Conservation (phyloP, 352 stramenopile genomes). For the Globisporangium takayamanum region DNA sequence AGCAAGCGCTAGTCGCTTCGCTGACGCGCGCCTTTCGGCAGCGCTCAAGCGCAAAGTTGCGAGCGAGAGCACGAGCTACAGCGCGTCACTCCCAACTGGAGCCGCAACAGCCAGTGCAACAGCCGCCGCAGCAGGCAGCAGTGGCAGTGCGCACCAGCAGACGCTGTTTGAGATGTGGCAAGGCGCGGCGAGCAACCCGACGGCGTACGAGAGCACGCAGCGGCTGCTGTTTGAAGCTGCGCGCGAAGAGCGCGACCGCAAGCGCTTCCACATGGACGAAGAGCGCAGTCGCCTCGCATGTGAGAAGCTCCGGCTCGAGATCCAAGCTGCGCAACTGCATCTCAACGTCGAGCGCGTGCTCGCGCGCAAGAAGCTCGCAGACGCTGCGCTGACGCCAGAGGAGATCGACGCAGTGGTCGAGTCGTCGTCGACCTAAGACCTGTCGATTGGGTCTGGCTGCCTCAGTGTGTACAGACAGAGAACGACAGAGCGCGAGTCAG, state of each 20-base stretch:
- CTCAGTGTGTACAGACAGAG: not conserved
- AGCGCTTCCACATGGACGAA: conserved; percentile 55
- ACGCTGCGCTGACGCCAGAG: conserved; percentile 30
- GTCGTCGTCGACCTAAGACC: not conserved
- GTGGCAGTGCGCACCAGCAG: not conserved
- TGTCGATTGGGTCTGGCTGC: not conserved
- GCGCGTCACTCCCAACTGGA: not conserved
- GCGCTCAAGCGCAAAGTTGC: no score
- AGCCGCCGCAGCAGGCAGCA: not conserved
- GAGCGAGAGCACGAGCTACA: no score
- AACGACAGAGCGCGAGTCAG: no score
- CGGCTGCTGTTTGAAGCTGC: conserved; percentile 41
- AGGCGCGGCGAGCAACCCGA: conserved; percentile 22
- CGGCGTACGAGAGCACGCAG: conserved; percentile 40
- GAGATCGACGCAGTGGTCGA: conserved; percentile 29
- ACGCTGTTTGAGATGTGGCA: conserved; percentile 11
- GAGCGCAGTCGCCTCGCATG: conserved; percentile 55
- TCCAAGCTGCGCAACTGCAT: conserved; percentile 44
- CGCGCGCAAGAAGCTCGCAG: conserved; percentile 43
- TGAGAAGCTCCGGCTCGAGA: conserved; percentile 52
- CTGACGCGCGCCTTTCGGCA: no score
- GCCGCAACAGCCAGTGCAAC: not conserved
- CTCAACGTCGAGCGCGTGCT: conserved; percentile 46
- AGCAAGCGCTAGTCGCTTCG: no score
- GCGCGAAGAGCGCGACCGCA: conserved; percentile 56